Evolutionary conservation across 306 rosid species (phyloP), one percentile per base, ranked within the genome.

Genomic region (Medicago arabica): DNA sequence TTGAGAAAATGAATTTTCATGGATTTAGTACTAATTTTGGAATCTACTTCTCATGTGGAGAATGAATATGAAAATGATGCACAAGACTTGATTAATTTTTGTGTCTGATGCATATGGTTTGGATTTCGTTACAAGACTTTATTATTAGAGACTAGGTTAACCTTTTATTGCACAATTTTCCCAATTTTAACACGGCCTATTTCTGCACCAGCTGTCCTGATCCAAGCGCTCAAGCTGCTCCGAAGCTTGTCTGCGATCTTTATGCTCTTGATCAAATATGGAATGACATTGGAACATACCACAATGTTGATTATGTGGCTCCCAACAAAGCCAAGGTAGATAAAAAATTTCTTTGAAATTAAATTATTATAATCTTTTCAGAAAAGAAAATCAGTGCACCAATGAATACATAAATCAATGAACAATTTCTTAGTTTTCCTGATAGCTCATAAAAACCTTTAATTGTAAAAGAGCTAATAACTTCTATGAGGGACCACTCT

Each of bases 251-350:
- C 4, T 90, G 99, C 83, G 99, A 95, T 85, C 97, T 95, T 39
- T 92, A 90, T 79, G 99, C 99, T 67, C 81, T 95, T 88, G 96
- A 95, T 74, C 87, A 91, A 60, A 95, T 95, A 69, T 92, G 98
- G 97, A 89, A 95, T 8, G 98, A 92, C 89, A 92, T 95, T 25
- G 98, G 98, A 89, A 95, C 98, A 59, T 95, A 95, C 81, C 96
- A 97, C 9, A 95, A 92, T 76, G 98, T 92, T 38, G 98, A 95
- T 74, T 95, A 95, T 18, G 91, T 95, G 46, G 97, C 98, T 60
- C 98, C 98, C 55, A 92, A 95, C 84, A 95, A 92, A 86, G 98
- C 98, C 67, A 92, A 90, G 98, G 98, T 95, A 90, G 73, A 53
- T 36, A 47, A 44, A 62, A 60, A 28, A 28, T 44, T 8, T 10